Base-by-base conservation (phyloP, 2,329 filamentous ascomycete species). In the Blumeria hordei region DNA sequence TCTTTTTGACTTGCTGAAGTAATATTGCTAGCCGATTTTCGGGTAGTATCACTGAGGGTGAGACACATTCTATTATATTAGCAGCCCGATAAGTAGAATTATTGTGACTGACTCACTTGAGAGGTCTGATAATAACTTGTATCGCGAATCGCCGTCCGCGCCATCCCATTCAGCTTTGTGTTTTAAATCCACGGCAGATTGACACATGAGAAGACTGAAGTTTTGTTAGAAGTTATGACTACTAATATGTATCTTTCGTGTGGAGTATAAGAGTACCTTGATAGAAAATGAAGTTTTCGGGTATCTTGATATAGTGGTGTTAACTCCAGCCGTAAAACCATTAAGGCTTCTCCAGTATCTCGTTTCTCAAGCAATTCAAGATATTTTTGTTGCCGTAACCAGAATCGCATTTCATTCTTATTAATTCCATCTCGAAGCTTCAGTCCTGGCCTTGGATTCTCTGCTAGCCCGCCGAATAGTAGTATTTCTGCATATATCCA, bases 11-110 rank as follows among this genome's bases (percentile, higher is more conserved):
- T 60, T 93, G 81, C 56, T 88, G 75, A 54, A 98, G 71, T 14
- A 98, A 72, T 36, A 80, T 75, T 1, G 87, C 86, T 47, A 98
- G 72, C 6, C 92, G 81, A 66, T 92, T 85, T 64, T 94, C 86
- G 1, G 92, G 92, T 55, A 98, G 83, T 88, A 98, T 96, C 47
- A 94, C 85, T 3, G 88, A 92, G 0, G 92, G 90, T 1, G 92
- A 94, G 66, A 98, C 94, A 56, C 80, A 94, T 71, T 76, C 85
- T 90, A 61, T 16, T 57, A 16, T 7, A 16, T 45, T 41, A 55
- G 69, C 55, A 66, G 58, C 53, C 11, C 14, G 18, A 55, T 33
- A 8, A 21, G 3, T n/a, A 18, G 49, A 41, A 9, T 18, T n/a
- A 6, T 14, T 12, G 34, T 18, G 35, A 28, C 47, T 18, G 45